Percentiles rank a stretch among this genome's conserved stretches.
Evolutionary conservation across 139 green algal genomes (phyloP).

Genomic region (Chlamydomonas applanata): DNA sequence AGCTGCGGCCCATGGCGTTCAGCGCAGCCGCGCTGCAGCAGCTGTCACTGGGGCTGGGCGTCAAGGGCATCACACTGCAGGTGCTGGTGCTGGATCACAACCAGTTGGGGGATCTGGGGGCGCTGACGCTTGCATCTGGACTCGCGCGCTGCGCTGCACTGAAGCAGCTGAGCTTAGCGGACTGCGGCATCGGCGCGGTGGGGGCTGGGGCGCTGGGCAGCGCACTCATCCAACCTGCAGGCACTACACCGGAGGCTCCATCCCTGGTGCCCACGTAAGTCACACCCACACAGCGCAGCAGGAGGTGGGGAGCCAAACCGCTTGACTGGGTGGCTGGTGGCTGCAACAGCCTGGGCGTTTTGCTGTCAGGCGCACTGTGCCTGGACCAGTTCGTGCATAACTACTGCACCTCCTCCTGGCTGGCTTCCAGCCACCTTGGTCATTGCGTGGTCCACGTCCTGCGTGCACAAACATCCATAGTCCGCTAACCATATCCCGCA

Average conservation of each 20-base stretch:
- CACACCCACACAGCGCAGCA: too few species aligned
- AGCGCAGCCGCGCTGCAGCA: conserved; percentile 25
- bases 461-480: too few species aligned
- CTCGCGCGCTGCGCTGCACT: conserved; percentile 22
- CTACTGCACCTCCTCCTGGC: too few species aligned
- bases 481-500: too few species aligned
- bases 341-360: neutral
- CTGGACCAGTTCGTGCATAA: too few species aligned
- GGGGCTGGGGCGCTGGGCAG: conserved; percentile 21
- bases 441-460: too few species aligned
- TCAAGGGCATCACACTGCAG: conserved; percentile 18
- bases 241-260: conserved; percentile 4
- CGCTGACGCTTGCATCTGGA: conserved; percentile 18
- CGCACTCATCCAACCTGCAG: neutral
- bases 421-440: too few species aligned
- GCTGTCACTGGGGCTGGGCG: conserved; percentile 30
- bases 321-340: too few species aligned
- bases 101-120: conserved; percentile 34
- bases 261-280: conserved; percentile 29
- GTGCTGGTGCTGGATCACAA: conserved; percentile 49
- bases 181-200: conserved; percentile 43
- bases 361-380: too few species aligned
- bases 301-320: too few species aligned
- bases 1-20: conserved; percentile 19
- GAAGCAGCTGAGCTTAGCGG: conserved; percentile 31